Base-by-base conservation (phyloP, 1,139 yeast species). In the Lodderomyces parapsilosis region DNA sequence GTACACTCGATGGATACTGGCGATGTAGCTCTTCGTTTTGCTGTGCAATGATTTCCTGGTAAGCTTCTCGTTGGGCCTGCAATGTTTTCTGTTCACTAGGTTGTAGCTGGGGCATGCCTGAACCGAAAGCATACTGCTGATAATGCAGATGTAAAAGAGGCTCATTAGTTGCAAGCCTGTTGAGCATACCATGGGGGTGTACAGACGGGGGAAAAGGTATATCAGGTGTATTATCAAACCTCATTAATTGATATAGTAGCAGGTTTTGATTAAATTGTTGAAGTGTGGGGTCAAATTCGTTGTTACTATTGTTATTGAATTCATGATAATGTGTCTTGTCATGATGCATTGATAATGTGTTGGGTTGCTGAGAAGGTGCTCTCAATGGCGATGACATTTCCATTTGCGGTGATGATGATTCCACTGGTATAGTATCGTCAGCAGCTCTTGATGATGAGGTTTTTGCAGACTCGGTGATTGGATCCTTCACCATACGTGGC, bases 71-170 rank as follows among this genome's bases (percentile, higher is more conserved):
- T 13, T 36, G 46, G 2, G 9, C 18, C n/a, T 37, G 44, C 13
- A 30, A 25, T 28, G 30, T 36, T 27, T 27, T 41, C 17, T 40
- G 45, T 31, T 44, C n/a, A 37, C 13, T 15, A 10, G 17, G 23
- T 2, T 13, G 6, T 4, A 23, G n/a, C 7, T 35, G 28, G 17
- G 28, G 13, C 17, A 19, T 20, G 17, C 14, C 27, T 25, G 31
- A 15, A 30, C 33, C 33, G 15, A 30, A n/a, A 18, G 18, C 38
- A 13, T 38, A 31, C 7, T 24, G 38, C 2, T 18, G 14, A 35
- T 36, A 30, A 8, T 15, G 33, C 33, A 9, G 33, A 7, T 15
- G 33, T 10, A 19, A 5, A 8, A 28, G n/a, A 13, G 9, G 17
- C 15, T n/a, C 15, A 13, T 11, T 15, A 38, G 15, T 24, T 6